Evolutionary conservation across 345 rosid species (phyloP), one percentile per base, ranked within the genome.

Genomic region (Chamaenerion angustifolium): DNA sequence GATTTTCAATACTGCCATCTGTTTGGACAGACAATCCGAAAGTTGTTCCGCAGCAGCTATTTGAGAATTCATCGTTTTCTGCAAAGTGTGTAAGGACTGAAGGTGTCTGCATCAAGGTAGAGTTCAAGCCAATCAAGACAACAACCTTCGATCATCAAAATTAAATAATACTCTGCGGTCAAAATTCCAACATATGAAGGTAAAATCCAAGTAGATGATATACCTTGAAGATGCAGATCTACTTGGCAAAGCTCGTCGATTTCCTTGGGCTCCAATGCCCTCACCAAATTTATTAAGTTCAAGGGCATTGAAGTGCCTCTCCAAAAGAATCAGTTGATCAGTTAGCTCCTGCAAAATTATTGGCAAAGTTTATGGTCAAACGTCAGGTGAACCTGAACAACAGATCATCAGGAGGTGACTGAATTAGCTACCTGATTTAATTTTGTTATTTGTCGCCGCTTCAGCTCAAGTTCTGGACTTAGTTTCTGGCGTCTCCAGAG

Each of bases 401-500:
- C 19, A 40, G 11, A 14, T 21, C 25, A 21, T 21, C 25, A 21
- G 25, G 25, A 21, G 25, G 25, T 21, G 25, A 21, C 25, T 21
- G 25, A 53, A 19, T 12, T 13, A 15, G 10, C 1, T 53, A 83
- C 98, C 88, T 78, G 84, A 65, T 80, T 78, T 66, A 83, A 53
- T 64, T 78, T 73, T 43, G 73, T 59, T 46, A 87, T 78, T 54
- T 62, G 76, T 16, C 56, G 74, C 71, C 56, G 78, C 73, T 87
- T 92, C 61, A 79, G 76, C 73, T 84, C 96, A 68, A 87, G 78
- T 68, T 82, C 96, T 54, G 85, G 68, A 67, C 79, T 72, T 76
- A 87, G 68, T 76, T 75, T 84, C 71, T 77, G 98, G 63, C 68
- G 76, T 73, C 78, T 78, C 98, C 96, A 87, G 27, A 87, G 78